Evolutionary conservation across 805 yeast genomes (phyloP).

Genomic region (Schwanniomyces occidentalis): DNA sequence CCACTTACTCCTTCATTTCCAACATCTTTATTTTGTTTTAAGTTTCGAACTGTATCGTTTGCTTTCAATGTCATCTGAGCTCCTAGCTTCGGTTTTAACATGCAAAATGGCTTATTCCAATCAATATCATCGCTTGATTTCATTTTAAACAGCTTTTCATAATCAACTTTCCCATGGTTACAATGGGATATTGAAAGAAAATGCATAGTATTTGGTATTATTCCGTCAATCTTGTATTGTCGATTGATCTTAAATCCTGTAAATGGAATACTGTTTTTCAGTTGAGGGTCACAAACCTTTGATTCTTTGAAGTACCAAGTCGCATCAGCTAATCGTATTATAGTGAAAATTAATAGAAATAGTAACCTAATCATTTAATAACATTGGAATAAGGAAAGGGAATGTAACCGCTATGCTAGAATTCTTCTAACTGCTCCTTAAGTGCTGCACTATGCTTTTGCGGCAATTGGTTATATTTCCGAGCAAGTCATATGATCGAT

Average conservation of each 20-base stretch:
- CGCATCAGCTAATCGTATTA: too few species aligned
- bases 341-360: too few species aligned
- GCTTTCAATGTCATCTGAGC: constrained; percentile 9
- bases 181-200: constrained; percentile 53
- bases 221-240: constrained; percentile 42
- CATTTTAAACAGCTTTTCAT: constrained; percentile 37
- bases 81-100: constrained; percentile 32
- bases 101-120: constrained; percentile 52
- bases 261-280: constrained; percentile 34
- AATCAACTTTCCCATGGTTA: constrained; percentile 47
- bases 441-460: too few species aligned
- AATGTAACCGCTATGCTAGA: too few species aligned
- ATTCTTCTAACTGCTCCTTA: too few species aligned
- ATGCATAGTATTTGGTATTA: constrained; percentile 39
- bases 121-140: constrained; percentile 37
- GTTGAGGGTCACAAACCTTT: constrained; percentile 35
- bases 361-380: too few species aligned
- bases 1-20: constrained; percentile 4
- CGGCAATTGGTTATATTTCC: too few species aligned
- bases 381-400: too few species aligned
- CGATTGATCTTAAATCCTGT: constrained; percentile 59
- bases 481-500: too few species aligned
- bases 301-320: constrained; percentile 26
- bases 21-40: constrained; percentile 1
- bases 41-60: constrained; percentile 11